Evolutionary conservation across 805 yeast genomes (phyloP).

Genomic region (Barnettozyma californica): DNA sequence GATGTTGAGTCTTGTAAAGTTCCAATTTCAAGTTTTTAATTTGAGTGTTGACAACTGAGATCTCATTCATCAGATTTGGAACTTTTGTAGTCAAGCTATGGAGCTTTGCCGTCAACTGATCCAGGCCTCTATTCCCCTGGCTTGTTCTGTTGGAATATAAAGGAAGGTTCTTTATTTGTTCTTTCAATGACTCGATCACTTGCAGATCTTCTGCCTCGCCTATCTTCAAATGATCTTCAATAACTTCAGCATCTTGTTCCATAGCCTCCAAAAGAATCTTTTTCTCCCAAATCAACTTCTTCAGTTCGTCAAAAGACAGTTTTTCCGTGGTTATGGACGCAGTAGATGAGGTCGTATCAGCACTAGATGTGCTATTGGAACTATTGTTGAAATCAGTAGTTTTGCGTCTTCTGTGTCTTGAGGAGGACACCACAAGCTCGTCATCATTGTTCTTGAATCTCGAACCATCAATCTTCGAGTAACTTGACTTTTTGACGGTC

Average conservation of each 20-base stretch:
- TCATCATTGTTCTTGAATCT: conserved; percentile 78
- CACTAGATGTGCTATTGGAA: background rate
- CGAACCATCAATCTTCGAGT: conserved; percentile 29
- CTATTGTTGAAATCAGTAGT: background rate
- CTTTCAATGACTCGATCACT: conserved; percentile 36
- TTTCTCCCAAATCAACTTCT: conserved; percentile 70
- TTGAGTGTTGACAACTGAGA: conserved; percentile 56
- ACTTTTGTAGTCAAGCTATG: conserved; percentile 34
- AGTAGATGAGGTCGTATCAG: background rate
- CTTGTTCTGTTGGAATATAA: background rate
- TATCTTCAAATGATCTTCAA: conserved; percentile 38
- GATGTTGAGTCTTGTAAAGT: conserved; percentile 57
- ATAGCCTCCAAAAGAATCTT: conserved; percentile 54
- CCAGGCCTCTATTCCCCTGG: conserved; percentile 6
- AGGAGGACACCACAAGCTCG: conserved; percentile 29
- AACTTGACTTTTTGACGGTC: conserved; percentile 24
- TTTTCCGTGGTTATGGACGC: conserved; percentile 8
- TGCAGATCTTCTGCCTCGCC: conserved; percentile 41
- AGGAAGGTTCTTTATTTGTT: conserved; percentile 41
- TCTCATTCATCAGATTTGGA: conserved; percentile 59
- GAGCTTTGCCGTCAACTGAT: conserved; percentile 32
- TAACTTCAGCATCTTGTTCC: conserved; percentile 27
- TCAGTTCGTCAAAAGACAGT: conserved; percentile 45
- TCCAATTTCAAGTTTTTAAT: conserved; percentile 64
- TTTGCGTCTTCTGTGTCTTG: conserved; percentile 26